Base-by-base conservation (phyloP, 139 green algal genomes). In the Astrephomene gubernaculifera region DNA sequence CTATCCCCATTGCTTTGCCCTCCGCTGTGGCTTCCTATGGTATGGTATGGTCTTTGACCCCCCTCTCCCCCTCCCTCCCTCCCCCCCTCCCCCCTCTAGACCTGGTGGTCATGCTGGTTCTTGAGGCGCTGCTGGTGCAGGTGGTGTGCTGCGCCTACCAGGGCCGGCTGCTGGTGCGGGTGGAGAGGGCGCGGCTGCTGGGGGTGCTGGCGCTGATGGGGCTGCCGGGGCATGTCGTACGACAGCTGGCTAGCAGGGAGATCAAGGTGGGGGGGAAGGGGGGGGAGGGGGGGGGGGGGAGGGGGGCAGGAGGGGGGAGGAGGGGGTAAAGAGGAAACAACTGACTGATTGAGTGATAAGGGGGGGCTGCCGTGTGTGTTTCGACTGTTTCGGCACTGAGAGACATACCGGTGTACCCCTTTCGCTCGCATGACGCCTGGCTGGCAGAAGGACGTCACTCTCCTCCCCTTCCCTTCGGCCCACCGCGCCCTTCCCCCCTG, bases 71-170 rank as follows among this genome's bases (percentile, higher is more conserved):
- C 38, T 38, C 68, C 24, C 36, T 39, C 68, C 38, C 31, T 44
- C 2, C 36, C 35, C 24, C 57, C 43, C 14, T 31, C 17, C 79
- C 24, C 57, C 43, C 14, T 31, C 17, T 64, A 85, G 79, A 76
- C 2, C 64, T 85, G 64, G 65, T 87, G 8, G 52, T 76, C 8
- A 25, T 87, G 60, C 35, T 87, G 60, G 71, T 82, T 0, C 35
- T 82, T 35, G 82, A 87, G 71, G 82, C 82, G 29, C 43, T 87
- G 36, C n/a, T 67, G 21, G 35, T 87, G 22, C 71, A 82, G 63
- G 6, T 64, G 27, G 0, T 52, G 1, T 82, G 60, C 57, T 36
- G 60, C 38, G 25, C 36, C 6, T 82, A 74, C 71, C 44, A 87
- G 60, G 54, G 41, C 61, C 0, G 9, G 12, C 57, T 79, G 25